phyloP scores from a whole-genome alignment of 306 rosid species.

The Cicer chorassanicum region DNA sequence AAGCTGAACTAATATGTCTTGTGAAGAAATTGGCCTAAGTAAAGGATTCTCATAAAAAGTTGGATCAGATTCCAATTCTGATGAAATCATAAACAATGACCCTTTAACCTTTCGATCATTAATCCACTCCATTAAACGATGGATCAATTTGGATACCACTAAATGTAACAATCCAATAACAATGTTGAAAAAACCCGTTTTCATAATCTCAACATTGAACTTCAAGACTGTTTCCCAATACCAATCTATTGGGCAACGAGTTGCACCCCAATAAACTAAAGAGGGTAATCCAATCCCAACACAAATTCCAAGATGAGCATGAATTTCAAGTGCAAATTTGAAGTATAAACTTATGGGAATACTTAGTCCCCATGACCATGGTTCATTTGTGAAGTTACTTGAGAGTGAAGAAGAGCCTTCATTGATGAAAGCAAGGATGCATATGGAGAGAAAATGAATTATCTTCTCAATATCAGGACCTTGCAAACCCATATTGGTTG shows the following conservation, averaged over 20 bases:
- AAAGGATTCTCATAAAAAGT: conserved; percentile 33
- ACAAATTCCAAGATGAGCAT: conserved; percentile 50
- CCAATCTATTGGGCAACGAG: conserved; percentile 48
- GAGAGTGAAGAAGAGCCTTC: conserved; percentile 53
- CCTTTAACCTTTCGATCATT: conserved; percentile 35
- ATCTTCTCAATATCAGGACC: conserved; percentile 43
- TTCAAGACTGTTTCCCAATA: conserved; percentile 35
- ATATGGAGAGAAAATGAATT: conserved; percentile 46
- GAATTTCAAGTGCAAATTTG: conserved; percentile 52
- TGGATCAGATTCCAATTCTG: conserved; percentile 15
- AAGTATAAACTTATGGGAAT: conserved; percentile 51
- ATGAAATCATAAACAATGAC: neutral
- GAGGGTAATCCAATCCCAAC: conserved; percentile 54
- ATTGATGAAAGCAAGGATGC: conserved; percentile 52
- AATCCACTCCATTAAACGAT: conserved; percentile 37
- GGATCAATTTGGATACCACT: conserved; percentile 39
- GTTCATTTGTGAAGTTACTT: conserved; percentile 35
- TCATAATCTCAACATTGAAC: conserved; percentile 47
- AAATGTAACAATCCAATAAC: conserved; percentile 44
- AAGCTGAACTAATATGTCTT: conserved; percentile 26
- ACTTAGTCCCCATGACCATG: conserved; percentile 52
- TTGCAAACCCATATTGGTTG: conserved; percentile 26
- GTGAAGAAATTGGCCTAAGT: conserved; percentile 33
- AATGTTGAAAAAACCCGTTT: conserved; percentile 44
- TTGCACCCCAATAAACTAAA: conserved; percentile 51